Percentiles rank a stretch among this genome's conserved stretches.
phyloP scores from a whole-genome alignment of 2,329 filamentous ascomycete species.

The Clonostachys rhizophaga region DNA sequence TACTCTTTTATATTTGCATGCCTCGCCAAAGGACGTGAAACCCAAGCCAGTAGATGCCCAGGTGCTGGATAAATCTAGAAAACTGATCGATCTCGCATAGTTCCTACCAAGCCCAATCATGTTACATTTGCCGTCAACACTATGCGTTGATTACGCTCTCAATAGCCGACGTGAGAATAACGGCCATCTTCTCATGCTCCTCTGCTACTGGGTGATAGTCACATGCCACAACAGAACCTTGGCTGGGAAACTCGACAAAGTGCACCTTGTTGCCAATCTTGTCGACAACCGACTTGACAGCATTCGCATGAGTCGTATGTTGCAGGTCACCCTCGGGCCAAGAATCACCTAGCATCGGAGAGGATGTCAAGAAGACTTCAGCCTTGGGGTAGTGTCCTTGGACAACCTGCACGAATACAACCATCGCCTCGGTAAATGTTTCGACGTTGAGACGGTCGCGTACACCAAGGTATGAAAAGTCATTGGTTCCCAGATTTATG shows the following conservation, averaged over 20 bases:
- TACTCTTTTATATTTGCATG: too few relatives aligned
- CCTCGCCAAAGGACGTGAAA: too few relatives aligned
- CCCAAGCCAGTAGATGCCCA: too few relatives aligned
- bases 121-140: too few relatives aligned
- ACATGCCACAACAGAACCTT: slow-evolving; percentile 29
- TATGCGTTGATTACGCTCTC: slow-evolving; percentile 2
- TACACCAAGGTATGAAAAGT: slow-evolving; percentile 27
- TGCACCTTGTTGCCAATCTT: slow-evolving; percentile 20
- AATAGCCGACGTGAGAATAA: slow-evolving; percentile 18
- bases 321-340: slow-evolving; percentile 29
- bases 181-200: slow-evolving; percentile 23
- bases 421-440: slow-evolving; percentile 17
- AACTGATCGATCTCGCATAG: too few relatives aligned
- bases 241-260: slow-evolving; percentile 33
- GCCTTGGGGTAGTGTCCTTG: slow-evolving; percentile 25
- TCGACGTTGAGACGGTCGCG: slow-evolving; percentile 17
- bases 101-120: too few relatives aligned
- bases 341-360: slow-evolving; percentile 29
- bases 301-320: slow-evolving; percentile 25
- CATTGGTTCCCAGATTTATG: slow-evolving; percentile 37
- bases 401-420: slow-evolving; percentile 23
- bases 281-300: slow-evolving; percentile 23
- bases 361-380: slow-evolving; percentile 30
- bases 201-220: slow-evolving; percentile 34
- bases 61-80: too few relatives aligned